phyloP scores from a whole-genome alignment of 2,329 filamentous ascomycete genomes.

The Claviceps capensis region DNA sequence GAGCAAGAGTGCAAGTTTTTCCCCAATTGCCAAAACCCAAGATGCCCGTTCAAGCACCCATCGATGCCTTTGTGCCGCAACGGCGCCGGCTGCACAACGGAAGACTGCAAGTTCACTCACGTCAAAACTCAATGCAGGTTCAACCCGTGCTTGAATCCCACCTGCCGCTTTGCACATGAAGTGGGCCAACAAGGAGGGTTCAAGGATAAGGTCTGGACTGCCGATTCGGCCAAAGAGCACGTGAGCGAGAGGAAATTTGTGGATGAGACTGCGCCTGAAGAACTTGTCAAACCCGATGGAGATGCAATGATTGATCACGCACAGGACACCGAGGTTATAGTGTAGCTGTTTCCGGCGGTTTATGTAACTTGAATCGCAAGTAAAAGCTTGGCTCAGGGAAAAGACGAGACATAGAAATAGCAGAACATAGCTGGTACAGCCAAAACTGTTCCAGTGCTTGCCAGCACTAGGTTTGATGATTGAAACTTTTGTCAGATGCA shows the following conservation, averaged over 20 bases:
- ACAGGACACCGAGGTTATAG: conserved; percentile 26
- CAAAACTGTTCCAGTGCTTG: too few species aligned
- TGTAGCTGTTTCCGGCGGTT: conserved; percentile 1
- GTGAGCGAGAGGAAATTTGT: conserved; percentile 85
- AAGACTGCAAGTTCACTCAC: conserved; percentile 84
- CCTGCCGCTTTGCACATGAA: conserved; percentile 77
- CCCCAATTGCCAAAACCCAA: conserved; percentile 78
- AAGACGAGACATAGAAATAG: background rate
- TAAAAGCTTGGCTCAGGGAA: background rate
- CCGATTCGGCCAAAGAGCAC: conserved; percentile 44
- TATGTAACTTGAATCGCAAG: background rate
- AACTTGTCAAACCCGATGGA: conserved; percentile 53
- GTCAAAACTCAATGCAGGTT: conserved; percentile 75
- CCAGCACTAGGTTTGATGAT: too few species aligned
- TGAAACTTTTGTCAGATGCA: background rate
- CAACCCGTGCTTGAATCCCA: conserved; percentile 81
- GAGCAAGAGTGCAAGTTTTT: conserved; percentile 85
- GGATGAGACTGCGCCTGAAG: conserved; percentile 52
- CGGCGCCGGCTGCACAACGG: conserved; percentile 70
- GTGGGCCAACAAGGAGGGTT: conserved; percentile 80
- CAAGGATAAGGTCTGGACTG: conserved; percentile 83
- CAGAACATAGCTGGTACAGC: background rate
- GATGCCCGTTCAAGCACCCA: conserved; percentile 82
- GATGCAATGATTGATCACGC: conserved; percentile 25
- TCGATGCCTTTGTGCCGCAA: conserved; percentile 80